These are phyloP conservation scores for Monosporascus sp. DNA, from an alignment of 2,329 filamentous ascomycete species.

Conservation along the genomic window DNA sequence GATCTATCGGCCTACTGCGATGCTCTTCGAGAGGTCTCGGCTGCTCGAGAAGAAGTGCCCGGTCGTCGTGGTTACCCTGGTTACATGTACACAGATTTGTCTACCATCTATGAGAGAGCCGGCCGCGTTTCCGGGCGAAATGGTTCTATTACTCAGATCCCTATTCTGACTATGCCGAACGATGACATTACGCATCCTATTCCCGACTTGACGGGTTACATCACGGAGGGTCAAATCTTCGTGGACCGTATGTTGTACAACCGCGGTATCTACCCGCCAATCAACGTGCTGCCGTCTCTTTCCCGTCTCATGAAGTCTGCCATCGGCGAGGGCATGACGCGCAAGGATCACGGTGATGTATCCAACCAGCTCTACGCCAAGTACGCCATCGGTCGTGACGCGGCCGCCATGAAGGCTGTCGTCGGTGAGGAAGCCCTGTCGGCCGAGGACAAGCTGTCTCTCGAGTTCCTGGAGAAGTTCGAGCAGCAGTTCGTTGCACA, in stretches of 20 bases:
- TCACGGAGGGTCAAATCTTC: conserved; percentile 98
- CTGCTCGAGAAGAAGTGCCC: conserved; percentile 95
- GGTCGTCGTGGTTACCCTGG: conserved; percentile 98
- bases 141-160: conserved; percentile 98
- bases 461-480: conserved; percentile 98
- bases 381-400: conserved; percentile 98
- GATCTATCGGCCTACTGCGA: conserved; percentile 98
- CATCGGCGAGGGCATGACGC: conserved; percentile 94
- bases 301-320: conserved; percentile 99
- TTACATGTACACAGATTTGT: conserved; percentile 99
- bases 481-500: conserved; percentile 93
- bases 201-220: conserved; percentile 97
- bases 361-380: conserved; percentile 99
- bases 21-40: conserved; percentile 96
- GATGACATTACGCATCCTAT: conserved; percentile 99
- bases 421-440: conserved; percentile 97
- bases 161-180: conserved; percentile 99
- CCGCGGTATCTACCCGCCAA: conserved; percentile 96
- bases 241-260: conserved; percentile 91
- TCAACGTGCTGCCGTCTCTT: conserved; percentile 95
- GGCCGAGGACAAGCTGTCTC: conserved; percentile 91
- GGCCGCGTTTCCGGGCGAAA: conserved; percentile 96
- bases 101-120: conserved; percentile 98
- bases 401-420: conserved; percentile 98
- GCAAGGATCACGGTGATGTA: conserved; percentile 95